Base-by-base conservation (phyloP, 352 stramenopile species). In the Phytophthora ohioensis region DNA sequence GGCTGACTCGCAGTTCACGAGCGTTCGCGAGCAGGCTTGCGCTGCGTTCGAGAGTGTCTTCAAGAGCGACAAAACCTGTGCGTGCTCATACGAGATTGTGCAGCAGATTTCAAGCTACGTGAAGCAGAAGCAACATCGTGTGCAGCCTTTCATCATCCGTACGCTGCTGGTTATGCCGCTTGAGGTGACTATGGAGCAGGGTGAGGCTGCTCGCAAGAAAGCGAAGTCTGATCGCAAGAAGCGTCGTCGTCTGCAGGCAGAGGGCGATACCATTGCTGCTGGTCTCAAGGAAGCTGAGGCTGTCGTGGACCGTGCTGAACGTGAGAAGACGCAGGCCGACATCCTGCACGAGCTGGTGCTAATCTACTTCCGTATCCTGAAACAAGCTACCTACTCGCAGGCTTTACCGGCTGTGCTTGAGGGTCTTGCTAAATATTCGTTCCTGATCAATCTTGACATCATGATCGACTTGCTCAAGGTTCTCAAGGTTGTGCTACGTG, bases 381-480 rank as follows among this genome's bases (percentile, higher is more conserved):
- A 99, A 73, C 87, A 94, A 61, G 82, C 88, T 15, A 93, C 91
- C 27, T 90, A 92, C 68, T 95, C 91, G 38, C 81, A 88, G n/a
- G 80, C 98, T 15, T 67, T 99, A 57, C 95, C 95, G 1, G 90
- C 91, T 1, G 94, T 98, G 55, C 85, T 99, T 17, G 87, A 94
- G 64, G 97, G 97, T 2, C 83, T 99, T 45, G 87, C 92, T 43
- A 98, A 98, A 69, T 98, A 97, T 84, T 95, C 94, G 13, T 98
- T 99, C 84, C 65, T 99, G 9, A 99, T 99, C 64, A 98, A 99
- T 72, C 82, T 99, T n/a, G 96, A 99, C 77, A 99, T 98, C 39
- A 97, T 99, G 79, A 92, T 98, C 31, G 95, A 99, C 73, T 71
- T 99, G 48, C 82, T 99, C 60, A 97, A 95, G 64, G 92, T 99